Conservation (phyloP, 768 basidiomycete species). For the Tephrocybe rancida region DNA sequence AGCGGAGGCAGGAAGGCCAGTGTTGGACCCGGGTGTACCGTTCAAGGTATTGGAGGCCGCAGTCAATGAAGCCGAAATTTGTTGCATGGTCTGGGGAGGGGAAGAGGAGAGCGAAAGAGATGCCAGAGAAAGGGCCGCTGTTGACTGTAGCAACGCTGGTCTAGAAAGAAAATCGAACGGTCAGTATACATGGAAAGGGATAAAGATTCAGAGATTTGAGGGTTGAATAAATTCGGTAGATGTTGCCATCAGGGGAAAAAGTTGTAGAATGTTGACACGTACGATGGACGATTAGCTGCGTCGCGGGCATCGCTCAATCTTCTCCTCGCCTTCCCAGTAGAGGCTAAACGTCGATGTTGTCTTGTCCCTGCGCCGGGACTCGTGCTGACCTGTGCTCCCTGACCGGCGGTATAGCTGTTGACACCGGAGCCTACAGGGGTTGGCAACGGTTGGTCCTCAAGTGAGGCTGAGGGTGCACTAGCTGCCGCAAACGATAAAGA, state of each 20-base stretch:
- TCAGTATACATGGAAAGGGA: conserved; percentile 8
- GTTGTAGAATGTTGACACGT: conserved; percentile 35
- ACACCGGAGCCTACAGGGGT: conserved; percentile 12
- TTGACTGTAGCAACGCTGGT: conserved; percentile 33
- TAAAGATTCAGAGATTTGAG: conserved; percentile 3
- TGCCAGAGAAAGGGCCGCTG: conserved; percentile 42
- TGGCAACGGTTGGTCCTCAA: conserved; percentile 6
- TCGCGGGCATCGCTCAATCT: conserved; percentile 80
- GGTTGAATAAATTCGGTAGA: neutral
- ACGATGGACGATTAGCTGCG: conserved; percentile 76
- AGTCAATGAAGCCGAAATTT: conserved; percentile 25
- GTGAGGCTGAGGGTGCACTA: conserved; percentile 48
- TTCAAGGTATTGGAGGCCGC: conserved; percentile 25
- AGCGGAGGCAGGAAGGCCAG: conserved; percentile 20
- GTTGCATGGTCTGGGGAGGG: conserved; percentile 28
- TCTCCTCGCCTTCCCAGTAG: conserved; percentile 68
- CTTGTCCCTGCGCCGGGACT: conserved; percentile 33
- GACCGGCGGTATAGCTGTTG: conserved; percentile 12
- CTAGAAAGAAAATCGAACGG: conserved; percentile 18
- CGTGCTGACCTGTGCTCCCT: conserved; percentile 27
- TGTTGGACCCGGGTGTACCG: conserved; percentile 20
- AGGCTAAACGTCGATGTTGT: conserved; percentile 72
- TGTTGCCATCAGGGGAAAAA: conserved; percentile 11
- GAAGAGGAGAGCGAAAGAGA: conserved; percentile 47
- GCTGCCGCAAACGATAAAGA: conserved; percentile 70